These are phyloP conservation scores for Stropharia rugosoannulata DNA, from an alignment of 768 basidiomycete species.

Conservation along the genomic window DNA sequence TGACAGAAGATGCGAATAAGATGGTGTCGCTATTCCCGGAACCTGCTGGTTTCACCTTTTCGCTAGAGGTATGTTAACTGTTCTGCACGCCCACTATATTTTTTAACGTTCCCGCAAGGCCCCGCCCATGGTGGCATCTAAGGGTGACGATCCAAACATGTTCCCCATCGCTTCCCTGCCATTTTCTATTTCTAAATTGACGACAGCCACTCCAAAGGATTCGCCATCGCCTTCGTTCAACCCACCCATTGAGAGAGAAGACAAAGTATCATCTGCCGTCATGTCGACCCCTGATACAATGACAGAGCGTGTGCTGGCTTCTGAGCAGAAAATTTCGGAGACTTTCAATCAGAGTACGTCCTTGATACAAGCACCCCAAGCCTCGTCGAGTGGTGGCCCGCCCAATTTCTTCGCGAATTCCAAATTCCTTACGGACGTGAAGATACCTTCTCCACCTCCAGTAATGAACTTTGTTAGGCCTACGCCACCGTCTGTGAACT, in stretches of 20 bases:
- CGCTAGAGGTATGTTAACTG: constrained; percentile 36
- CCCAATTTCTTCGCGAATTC: constrained; percentile 70
- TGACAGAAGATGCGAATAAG: constrained; percentile 55
- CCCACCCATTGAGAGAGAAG: not conserved
- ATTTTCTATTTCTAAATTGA: constrained; percentile 57
- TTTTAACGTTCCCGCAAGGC: constrained; percentile 19
- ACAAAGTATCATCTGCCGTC: not conserved
- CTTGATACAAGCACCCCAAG: constrained; percentile 7
- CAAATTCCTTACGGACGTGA: constrained; percentile 33
- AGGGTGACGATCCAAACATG: constrained; percentile 50
- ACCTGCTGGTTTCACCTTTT: constrained; percentile 66
- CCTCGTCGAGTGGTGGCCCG: constrained; percentile 27
- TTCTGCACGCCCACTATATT: not conserved
- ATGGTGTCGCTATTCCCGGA: constrained; percentile 57
- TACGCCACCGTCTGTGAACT: not conserved
- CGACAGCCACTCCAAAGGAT: not conserved
- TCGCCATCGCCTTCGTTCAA: not conserved
- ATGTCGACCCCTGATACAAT: not conserved
- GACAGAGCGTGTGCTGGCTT: constrained; percentile 4
- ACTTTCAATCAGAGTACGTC: not conserved
- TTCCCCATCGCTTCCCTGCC: constrained; percentile 66
- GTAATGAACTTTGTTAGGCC: constrained; percentile 12
- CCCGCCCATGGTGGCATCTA: constrained; percentile 28
- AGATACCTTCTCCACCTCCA: constrained; percentile 23
- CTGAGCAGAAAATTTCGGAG: constrained; percentile 5